These are phyloP conservation scores for Podila minutissima DNA, from an alignment of 192 early-diverging fungal species.

Conservation along the genomic window DNA sequence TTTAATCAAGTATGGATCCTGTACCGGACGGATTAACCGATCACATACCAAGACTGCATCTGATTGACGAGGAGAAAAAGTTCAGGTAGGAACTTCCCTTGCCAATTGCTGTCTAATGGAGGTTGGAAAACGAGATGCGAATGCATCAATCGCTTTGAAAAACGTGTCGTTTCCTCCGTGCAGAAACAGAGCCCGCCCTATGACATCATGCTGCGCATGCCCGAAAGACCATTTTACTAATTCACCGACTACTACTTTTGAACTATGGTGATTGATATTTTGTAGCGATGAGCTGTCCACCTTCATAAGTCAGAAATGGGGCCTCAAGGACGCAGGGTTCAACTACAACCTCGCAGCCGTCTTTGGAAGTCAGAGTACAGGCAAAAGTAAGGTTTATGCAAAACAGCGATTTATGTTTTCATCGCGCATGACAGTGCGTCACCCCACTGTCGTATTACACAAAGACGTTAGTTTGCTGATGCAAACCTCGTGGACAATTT, in stretches of 20 bases:
- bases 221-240: neutral
- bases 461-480: neutral
- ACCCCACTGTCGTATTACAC: neutral
- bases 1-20: no score
- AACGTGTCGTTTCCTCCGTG: neutral
- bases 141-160: neutral
- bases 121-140: neutral
- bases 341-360: constrained; percentile 97
- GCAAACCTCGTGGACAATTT: neutral
- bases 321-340: constrained; percentile 86
- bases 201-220: no score
- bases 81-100: constrained; percentile 16
- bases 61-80: constrained; percentile 41
- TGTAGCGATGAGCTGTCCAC: constrained; percentile 70
- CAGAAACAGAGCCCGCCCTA: no score
- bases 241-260: neutral
- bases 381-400: constrained; percentile 77
- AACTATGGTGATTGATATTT: neutral
- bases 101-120: neutral
- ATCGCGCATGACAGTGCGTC: neutral
- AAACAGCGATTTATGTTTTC: neutral
- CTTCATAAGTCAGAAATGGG: constrained; percentile 89
- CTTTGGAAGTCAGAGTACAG: constrained; percentile 98
- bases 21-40: neutral
- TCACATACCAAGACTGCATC: constrained; percentile 25